Percentiles rank a stretch among this genome's conserved stretches.
Conservation (phyloP, 768 basidiomycete species). For the Tulasnella sp. region DNA sequence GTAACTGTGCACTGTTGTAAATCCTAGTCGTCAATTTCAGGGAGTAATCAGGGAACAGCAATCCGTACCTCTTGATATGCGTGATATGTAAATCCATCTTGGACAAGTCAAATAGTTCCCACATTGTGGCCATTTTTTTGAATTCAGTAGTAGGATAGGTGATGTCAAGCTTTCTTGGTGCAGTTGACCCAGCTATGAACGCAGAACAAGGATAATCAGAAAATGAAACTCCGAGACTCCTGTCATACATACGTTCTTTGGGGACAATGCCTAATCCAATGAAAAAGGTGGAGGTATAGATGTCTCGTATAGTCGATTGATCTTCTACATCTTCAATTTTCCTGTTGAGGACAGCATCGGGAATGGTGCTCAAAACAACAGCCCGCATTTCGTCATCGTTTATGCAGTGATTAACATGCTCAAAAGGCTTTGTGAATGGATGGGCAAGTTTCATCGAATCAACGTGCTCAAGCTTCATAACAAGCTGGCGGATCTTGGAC, state of each 20-base stretch:
- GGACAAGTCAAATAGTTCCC: constrained; percentile 87
- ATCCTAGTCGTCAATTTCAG: background rate
- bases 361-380: constrained; percentile 79
- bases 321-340: constrained; percentile 67
- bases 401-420: constrained; percentile 71
- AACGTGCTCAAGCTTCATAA: constrained; percentile 95
- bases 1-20: constrained; percentile 48
- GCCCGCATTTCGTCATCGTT: constrained; percentile 76
- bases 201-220: constrained; percentile 4
- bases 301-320: constrained; percentile 61
- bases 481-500: constrained; percentile 86
- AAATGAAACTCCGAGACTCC: background rate
- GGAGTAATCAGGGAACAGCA: background rate
- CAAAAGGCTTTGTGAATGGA: constrained; percentile 90
- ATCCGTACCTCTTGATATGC: constrained; percentile 72
- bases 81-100: constrained; percentile 91
- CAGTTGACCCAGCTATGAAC: constrained; percentile 53
- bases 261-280: constrained; percentile 88
- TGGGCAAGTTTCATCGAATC: constrained; percentile 86
- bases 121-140: constrained; percentile 81
- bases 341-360: constrained; percentile 54
- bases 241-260: constrained; percentile 53
- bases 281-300: constrained; percentile 95
- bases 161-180: constrained; percentile 80
- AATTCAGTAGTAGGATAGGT: constrained; percentile 96